phyloP scores from a whole-genome alignment of 495 filamentous ascomycete species.

The Lepidopterella palustris region DNA sequence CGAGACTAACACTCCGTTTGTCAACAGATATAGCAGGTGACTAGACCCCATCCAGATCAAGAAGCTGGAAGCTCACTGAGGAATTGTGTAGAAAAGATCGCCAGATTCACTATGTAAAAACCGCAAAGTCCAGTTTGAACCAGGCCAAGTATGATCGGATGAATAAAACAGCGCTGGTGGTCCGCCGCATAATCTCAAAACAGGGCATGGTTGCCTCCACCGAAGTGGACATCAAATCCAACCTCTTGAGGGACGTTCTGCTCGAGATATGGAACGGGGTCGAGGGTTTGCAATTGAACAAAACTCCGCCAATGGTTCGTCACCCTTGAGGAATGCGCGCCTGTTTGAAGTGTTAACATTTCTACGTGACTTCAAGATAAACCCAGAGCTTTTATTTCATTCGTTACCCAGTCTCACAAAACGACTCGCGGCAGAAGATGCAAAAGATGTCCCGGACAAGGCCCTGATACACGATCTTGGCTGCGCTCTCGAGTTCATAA shows the following conservation, averaged over 20 bases:
- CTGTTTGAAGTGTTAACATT: background rate
- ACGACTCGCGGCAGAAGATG: conserved; percentile 13
- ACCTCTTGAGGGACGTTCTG: conserved; percentile 8
- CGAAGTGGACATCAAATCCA: conserved; percentile 27
- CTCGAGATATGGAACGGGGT: conserved; percentile 17
- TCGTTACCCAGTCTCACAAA: conserved; percentile 13
- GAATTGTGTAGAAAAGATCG: conserved; percentile 8
- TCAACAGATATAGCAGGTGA: background rate
- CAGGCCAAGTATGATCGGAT: conserved; percentile 3
- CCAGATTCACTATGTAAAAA: conserved; percentile 11
- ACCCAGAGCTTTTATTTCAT: conserved; percentile 26
- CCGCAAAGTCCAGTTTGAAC: conserved; percentile 2
- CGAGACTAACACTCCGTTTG: background rate
- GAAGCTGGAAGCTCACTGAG: background rate
- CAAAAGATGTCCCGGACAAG: conserved; percentile 4
- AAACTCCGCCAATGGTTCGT: conserved; percentile 25
- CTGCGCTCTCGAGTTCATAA: conserved; percentile 15
- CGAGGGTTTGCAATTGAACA: conserved; percentile 24
- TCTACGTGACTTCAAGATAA: conserved; percentile 3
- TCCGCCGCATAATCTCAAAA: conserved; percentile 25
- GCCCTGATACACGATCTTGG: conserved; percentile 15
- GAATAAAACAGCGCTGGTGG: conserved; percentile 21
- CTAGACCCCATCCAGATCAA: background rate
- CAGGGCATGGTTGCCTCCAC: conserved; percentile 24
- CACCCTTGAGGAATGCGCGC: background rate